Conservation (phyloP, 495 filamentous ascomycete genomes). For the Niebla homalea region DNA sequence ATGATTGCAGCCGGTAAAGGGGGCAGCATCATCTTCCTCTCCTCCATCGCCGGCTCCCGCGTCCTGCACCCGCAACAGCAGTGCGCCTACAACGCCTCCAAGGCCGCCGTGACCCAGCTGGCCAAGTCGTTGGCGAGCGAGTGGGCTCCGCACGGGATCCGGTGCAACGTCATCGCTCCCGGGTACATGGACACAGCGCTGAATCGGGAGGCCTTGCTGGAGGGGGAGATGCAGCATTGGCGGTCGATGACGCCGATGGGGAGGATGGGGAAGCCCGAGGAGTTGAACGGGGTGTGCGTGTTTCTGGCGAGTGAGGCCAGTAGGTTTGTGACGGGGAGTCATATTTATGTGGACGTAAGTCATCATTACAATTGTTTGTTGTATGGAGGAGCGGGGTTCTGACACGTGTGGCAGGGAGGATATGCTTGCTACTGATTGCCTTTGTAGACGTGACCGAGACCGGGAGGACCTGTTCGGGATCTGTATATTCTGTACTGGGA, state of each 20-base stretch:
- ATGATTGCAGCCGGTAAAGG: conserved; percentile 37
- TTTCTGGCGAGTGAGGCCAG: conserved; percentile 63
- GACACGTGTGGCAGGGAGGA: conserved; percentile 2
- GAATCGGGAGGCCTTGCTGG: conserved; percentile 13
- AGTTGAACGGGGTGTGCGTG: conserved; percentile 66
- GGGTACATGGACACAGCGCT: conserved; percentile 32
- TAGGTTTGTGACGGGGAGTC: conserved; percentile 65
- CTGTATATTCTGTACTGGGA: too few relatives aligned
- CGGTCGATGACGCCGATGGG: conserved; percentile 57
- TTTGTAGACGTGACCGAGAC: too few relatives aligned
- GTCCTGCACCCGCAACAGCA: conserved; percentile 61
- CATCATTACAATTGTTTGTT: neutral
- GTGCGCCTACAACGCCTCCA: conserved; percentile 56
- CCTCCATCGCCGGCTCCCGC: conserved; percentile 52
- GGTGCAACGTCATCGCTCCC: conserved; percentile 34
- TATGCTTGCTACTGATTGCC: conserved; percentile 6
- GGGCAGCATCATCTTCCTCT: conserved; percentile 53
- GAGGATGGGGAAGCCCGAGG: conserved; percentile 58
- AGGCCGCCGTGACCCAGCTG: conserved; percentile 47
- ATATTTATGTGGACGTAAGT: conserved; percentile 62
- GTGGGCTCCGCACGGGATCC: conserved; percentile 40
- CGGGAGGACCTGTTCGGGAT: too few relatives aligned
- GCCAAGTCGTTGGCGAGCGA: conserved; percentile 51
- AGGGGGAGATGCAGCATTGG: conserved; percentile 61
- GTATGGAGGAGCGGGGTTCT: neutral